Percentiles rank a stretch among this genome's conserved stretches.
phyloP scores from a whole-genome alignment of 129 eudicot species.

The Pittosporum tobira region DNA sequence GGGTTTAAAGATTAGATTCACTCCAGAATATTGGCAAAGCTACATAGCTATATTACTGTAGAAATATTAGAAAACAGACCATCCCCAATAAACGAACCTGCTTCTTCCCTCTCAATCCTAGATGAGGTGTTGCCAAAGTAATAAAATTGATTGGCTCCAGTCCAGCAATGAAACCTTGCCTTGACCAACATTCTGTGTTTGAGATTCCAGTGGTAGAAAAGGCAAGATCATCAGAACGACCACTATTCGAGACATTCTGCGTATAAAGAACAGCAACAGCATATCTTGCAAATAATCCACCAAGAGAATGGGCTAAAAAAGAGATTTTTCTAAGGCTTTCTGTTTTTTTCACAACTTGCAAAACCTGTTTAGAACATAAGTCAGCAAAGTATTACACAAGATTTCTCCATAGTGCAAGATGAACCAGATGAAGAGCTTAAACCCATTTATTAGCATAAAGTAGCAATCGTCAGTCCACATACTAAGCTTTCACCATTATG shows the following conservation, averaged over 20 bases:
- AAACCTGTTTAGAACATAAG: slow-evolving; percentile 46
- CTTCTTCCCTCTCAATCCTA: slow-evolving; percentile 95
- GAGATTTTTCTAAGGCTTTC: slow-evolving; percentile 69
- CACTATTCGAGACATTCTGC: slow-evolving; percentile 7
- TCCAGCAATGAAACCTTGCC: slow-evolving; percentile 64
- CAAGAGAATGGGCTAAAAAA: slow-evolving; percentile 93
- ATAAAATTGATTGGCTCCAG: slow-evolving; percentile 82
- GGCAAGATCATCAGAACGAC: slow-evolving; percentile 17
- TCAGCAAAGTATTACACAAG: neutral
- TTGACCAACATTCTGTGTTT: slow-evolving; percentile 11
- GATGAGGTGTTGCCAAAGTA: slow-evolving; percentile 93
- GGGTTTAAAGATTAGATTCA: too few species aligned
- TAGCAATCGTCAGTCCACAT: neutral
- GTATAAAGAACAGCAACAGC: slow-evolving; percentile 63
- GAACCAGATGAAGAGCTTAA: neutral
- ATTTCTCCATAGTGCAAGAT: neutral
- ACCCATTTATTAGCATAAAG: neutral
- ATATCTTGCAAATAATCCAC: slow-evolving; percentile 88
- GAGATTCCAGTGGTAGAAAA: slow-evolving; percentile 18
- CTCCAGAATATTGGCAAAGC: too few species aligned
- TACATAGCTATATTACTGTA: too few species aligned
- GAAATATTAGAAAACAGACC: too few species aligned
- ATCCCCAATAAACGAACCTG: slow-evolving; percentile 43
- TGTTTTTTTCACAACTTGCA: slow-evolving; percentile 60
- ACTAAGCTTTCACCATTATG: slow-evolving; percentile 3